Base-by-base conservation (phyloP, 2,329 filamentous ascomycete species). In the Fusarium sp. region DNA sequence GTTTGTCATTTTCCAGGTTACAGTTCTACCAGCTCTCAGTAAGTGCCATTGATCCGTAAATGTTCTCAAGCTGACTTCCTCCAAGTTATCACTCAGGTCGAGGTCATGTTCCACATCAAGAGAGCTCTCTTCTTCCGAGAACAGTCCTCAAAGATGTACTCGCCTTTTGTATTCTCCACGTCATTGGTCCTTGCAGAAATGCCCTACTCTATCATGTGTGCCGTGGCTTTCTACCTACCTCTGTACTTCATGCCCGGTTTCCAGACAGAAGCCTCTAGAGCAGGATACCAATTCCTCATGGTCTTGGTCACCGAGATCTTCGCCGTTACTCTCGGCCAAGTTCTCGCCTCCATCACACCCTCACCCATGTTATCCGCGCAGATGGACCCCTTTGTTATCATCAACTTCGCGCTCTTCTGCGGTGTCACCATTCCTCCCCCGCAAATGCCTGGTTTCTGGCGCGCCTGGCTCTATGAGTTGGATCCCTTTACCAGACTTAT, bases 1-100 rank as follows among this genome's bases (percentile, higher is more conserved):
- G 65, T 97, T 97, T 78, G 88, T 95, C 78, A 92, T 96, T 77
- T 97, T 97, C 86, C 93, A 96, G 77, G 88, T 94, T 51, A 93
- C 92, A 0, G 92, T 97, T 22, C 84, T 97, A 25, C 93, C 93
- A 0, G 92, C 92, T 2, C 83, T 96, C 30, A 93, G 30, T 33
- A 33, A 33, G 30, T 33, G 10, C 30, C 30, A 14, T 7, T 10
- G 15, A 14, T 15, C 30, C 14, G 10, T 15, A 33, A 15, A 33
- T 15, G 13, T 33, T 33, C 30, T 33, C 14, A 33, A 14, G 10
- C 30, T 33, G 14, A 33, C 30, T 15, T 33, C 30, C 30, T 33
- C 10, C 14, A 33, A 33, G 30, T 97, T 77, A 88, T 97, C 57
- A 88, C 90, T 1, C 93, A 96, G 75, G 91, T 96, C 54, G 91